phyloP scores from a whole-genome alignment of 208 protist species.

The Acanthamoeba culbertsoni region DNA sequence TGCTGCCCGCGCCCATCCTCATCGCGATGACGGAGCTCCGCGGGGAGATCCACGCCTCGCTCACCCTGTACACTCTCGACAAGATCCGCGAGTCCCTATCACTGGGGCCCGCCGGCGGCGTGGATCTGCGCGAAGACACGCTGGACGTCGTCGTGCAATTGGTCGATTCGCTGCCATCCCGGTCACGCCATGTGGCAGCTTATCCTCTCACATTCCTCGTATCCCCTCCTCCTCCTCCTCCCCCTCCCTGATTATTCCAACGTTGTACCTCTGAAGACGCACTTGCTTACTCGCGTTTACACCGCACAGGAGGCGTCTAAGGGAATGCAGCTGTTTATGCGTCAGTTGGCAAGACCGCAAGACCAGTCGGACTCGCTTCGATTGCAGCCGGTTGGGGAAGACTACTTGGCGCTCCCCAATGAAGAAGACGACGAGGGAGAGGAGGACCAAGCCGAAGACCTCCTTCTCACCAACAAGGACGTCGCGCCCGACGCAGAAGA shows the following conservation, averaged over 20 bases:
- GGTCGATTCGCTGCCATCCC: neutral
- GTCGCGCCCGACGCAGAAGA: neutral
- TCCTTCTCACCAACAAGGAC: neutral
- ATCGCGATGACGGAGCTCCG: neutral
- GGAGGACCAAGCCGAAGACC: neutral
- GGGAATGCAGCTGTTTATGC: slow-evolving; percentile 42
- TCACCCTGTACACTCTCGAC: neutral
- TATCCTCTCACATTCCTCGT: neutral
- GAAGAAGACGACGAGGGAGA: neutral
- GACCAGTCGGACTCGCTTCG: neutral
- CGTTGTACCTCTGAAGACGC: no score
- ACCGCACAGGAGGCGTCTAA: neutral
- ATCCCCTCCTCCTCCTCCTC: neutral
- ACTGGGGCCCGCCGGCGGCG: neutral
- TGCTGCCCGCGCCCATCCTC: neutral
- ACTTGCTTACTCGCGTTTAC: neutral
- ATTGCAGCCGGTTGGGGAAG: slow-evolving; percentile 1
- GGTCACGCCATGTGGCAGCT: neutral
- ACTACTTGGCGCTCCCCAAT: neutral
- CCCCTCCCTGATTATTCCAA: neutral
- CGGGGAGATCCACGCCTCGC: neutral
- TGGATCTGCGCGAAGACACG: neutral
- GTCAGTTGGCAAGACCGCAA: neutral
- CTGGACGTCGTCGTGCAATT: neutral
- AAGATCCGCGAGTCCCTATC: neutral